These are phyloP conservation scores for Tylopilus plumbeoviolaceoides DNA, from an alignment of 768 basidiomycete species.

Conservation along the genomic window DNA sequence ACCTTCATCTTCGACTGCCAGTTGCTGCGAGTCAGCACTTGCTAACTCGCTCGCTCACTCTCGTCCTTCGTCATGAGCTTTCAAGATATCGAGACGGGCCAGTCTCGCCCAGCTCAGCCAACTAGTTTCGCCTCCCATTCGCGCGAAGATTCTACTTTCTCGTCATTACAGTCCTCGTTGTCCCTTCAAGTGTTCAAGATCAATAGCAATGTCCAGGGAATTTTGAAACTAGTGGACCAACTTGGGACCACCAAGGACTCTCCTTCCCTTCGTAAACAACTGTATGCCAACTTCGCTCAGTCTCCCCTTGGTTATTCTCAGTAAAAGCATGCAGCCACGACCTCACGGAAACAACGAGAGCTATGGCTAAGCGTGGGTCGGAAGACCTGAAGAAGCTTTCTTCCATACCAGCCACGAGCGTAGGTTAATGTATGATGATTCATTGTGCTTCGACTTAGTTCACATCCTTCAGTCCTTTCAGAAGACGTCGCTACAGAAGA, in stretches of 20 bases:
- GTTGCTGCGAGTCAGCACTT: slow-evolving; percentile 4
- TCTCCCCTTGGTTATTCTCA: slow-evolving; percentile 3
- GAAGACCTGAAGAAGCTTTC: slow-evolving; percentile 91
- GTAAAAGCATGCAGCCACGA: slow-evolving; percentile 62
- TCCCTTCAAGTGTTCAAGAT: slow-evolving; percentile 98
- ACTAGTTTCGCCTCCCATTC: slow-evolving; percentile 33
- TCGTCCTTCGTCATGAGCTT: slow-evolving; percentile 39
- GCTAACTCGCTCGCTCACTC: neutral
- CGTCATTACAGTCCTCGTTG: slow-evolving; percentile 70
- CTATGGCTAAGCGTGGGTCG: slow-evolving; percentile 91
- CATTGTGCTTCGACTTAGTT: neutral
- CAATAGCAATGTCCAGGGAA: slow-evolving; percentile 94
- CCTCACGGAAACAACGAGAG: slow-evolving; percentile 89
- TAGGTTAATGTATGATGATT: slow-evolving; percentile 30
- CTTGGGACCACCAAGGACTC: slow-evolving; percentile 84
- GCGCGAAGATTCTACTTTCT: slow-evolving; percentile 70
- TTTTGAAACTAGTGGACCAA: slow-evolving; percentile 94
- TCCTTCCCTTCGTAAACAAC: slow-evolving; percentile 68
- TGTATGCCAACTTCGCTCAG: slow-evolving; percentile 50
- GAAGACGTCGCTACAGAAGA: slow-evolving; percentile 85
- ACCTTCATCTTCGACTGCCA: neutral
- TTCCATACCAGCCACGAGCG: slow-evolving; percentile 56
- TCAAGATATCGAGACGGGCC: slow-evolving; percentile 47
- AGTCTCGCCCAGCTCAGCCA: slow-evolving; percentile 28
- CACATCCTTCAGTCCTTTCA: slow-evolving; percentile 54